Base-by-base conservation (phyloP, 768 basidiomycete genomes). In the Boletus rufocinnamomeus region DNA sequence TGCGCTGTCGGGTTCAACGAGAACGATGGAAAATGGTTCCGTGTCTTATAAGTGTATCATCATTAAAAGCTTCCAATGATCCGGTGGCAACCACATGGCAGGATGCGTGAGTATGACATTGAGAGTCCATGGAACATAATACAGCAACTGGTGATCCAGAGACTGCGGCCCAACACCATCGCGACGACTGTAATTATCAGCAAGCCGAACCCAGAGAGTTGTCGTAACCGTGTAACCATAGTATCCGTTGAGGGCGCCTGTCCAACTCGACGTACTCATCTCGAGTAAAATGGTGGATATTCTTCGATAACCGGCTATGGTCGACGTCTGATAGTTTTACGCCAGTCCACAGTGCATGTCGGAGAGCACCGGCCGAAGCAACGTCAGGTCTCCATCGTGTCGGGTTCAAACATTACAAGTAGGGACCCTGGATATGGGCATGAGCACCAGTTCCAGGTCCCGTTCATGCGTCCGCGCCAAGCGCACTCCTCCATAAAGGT, bases 401-500 rank as follows among this genome's bases (percentile, higher is more conserved):
- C 28, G 11, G 16, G 44, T 28, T 48, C 38, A 37, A 34, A 38
- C 11, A n/a, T 32, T 52, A 65, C 43, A 56, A 32, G n/a, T 10
- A 13, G 17, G 21, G 16, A 47, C 14, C 49, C n/a, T n/a, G n/a
- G n/a, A n/a, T n/a, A n/a, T n/a, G 41, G 32, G 35, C 17, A 34
- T 10, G 19, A 57, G 27, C 9, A 17, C 7, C 28, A 11, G 4
- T 34, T 28, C 37, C 34, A 61, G 9, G 35, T 23, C 35, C 32
- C 40, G 23, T 45, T 51, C 62, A 70, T 44, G 56, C 54, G 4
- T 50, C 54, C 1, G 58, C 49, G 23, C 59, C 57, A 8, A 82
- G 69, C 6, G 75, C 75, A 68, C 77, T 88, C 75, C 82, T 84
- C 90, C 90, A 92, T 10, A 67, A 68, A 23, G 73, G 63, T 17